Conservation (phyloP, 768 basidiomycete species). For the Suillus fuscotomentosus region DNA sequence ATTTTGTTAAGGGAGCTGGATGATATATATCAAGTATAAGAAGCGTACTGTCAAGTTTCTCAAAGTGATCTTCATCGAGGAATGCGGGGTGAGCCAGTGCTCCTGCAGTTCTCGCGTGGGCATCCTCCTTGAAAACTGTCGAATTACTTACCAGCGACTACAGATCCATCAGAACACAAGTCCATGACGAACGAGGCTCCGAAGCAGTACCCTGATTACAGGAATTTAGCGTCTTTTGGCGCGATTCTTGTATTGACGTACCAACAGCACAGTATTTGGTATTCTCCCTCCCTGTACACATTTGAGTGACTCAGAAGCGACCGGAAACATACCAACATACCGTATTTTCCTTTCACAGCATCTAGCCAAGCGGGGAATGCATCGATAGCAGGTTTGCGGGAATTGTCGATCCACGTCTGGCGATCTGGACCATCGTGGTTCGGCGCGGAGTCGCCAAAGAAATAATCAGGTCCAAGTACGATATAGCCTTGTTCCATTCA, state of each 20-base stretch:
- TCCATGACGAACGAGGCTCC: slow-evolving; percentile 50
- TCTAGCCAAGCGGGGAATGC: slow-evolving; percentile 50
- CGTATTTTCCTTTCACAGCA: slow-evolving; percentile 47
- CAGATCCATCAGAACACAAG: slow-evolving; percentile 38
- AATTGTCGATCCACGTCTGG: slow-evolving; percentile 36
- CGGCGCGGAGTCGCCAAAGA: slow-evolving; percentile 48
- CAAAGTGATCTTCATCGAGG: slow-evolving; percentile 53
- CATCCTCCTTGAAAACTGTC: not conserved
- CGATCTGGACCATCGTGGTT: slow-evolving; percentile 30
- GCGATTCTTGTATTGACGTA: slow-evolving; percentile 16
- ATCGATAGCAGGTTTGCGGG: slow-evolving; percentile 32
- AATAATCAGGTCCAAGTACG: slow-evolving; percentile 60
- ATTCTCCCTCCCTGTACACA: slow-evolving; percentile 21
- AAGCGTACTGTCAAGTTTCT: slow-evolving; percentile 41
- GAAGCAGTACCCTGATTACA: slow-evolving; percentile 51
- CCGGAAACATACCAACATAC: slow-evolving; percentile 22
- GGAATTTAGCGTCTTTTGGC: not conserved
- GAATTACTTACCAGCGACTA: slow-evolving; percentile 41
- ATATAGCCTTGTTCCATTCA: slow-evolving; percentile 42
- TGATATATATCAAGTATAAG: not conserved
- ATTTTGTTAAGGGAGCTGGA: not conserved
- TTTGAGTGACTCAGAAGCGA: slow-evolving; percentile 13
- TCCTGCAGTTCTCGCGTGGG: slow-evolving; percentile 18
- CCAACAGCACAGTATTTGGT: slow-evolving; percentile 42
- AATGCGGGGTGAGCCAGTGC: slow-evolving; percentile 54